These are phyloP conservation scores for Phaseolus coccineus DNA, from an alignment of 331 rosid genomes.

Conservation along the genomic window DNA sequence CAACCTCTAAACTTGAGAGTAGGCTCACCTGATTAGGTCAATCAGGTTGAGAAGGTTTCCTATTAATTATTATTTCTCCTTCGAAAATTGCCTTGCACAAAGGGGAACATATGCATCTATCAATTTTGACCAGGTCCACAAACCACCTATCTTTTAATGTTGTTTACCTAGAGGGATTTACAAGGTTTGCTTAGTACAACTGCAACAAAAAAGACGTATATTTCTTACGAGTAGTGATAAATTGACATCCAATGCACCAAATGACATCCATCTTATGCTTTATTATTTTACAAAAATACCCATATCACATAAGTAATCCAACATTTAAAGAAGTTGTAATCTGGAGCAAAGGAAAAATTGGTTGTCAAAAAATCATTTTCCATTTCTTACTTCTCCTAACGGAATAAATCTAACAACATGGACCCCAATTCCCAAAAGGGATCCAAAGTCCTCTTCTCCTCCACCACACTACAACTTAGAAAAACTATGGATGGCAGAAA, in stretches of 20 bases:
- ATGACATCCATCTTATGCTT: too few species aligned
- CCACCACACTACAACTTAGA: too few species aligned
- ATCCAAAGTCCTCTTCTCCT: too few species aligned
- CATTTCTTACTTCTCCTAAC: too few species aligned
- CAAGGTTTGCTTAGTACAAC: constrained; percentile 63
- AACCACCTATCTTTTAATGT: constrained; percentile 58
- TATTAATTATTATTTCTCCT: neutral
- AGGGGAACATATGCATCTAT: constrained; percentile 53
- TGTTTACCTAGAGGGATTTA: constrained; percentile 44
- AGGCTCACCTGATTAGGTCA: constrained; percentile 74
- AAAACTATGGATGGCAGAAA: too few species aligned
- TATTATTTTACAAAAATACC: too few species aligned
- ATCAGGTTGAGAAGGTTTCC: constrained; percentile 47
- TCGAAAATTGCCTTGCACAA: constrained; percentile 44
- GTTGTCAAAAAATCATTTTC: too few species aligned
- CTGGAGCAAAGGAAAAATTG: too few species aligned
- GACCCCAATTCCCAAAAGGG: constrained; percentile 10
- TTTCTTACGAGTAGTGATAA: too few species aligned
- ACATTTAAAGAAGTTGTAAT: too few species aligned
- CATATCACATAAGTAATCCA: too few species aligned
- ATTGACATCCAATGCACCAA: too few species aligned
- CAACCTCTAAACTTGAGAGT: constrained; percentile 41
- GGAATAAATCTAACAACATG: neutral
- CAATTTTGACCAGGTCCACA: constrained; percentile 67
- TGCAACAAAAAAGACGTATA: constrained; percentile 46